phyloP scores from a whole-genome alignment of 2,329 filamentous ascomycete species.

The Periconia digitata region DNA sequence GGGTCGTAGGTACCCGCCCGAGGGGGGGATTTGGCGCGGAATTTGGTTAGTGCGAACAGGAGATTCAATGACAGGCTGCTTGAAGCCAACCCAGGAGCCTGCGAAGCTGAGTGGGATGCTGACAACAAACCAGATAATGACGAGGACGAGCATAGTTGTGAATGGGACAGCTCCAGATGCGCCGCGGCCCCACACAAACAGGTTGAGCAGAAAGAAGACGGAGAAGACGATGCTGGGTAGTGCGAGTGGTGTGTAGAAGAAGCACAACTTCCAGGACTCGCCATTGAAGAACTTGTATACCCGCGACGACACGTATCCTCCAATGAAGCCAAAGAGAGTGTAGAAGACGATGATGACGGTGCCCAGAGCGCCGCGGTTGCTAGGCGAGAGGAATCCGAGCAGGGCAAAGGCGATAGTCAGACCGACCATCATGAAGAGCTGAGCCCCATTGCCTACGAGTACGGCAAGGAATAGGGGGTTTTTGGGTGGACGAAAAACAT shows the following conservation, averaged over 20 bases:
- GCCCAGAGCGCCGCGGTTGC: conserved; percentile 89
- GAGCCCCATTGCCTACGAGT: conserved; percentile 87
- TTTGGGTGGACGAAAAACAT: conserved; percentile 88
- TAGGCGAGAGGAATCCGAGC: conserved; percentile 91
- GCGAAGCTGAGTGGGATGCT: conserved; percentile 87
- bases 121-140: conserved; percentile 96
- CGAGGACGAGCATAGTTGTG: conserved; percentile 91
- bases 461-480: conserved; percentile 83
- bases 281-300: conserved; percentile 95
- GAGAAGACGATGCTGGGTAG: conserved; percentile 85
- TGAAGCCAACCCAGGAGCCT: conserved; percentile 93
- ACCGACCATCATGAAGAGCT: conserved; percentile 97
- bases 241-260: conserved; percentile 80
- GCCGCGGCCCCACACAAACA: conserved; percentile 92
- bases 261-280: conserved; percentile 93
- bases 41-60: conserved; percentile 98
- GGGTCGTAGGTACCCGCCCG: conserved; percentile 78
- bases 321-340: conserved; percentile 87
- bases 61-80: conserved; percentile 65
- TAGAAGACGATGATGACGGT: conserved; percentile 94
- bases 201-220: conserved; percentile 88
- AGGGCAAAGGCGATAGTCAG: conserved; percentile 91
- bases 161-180: conserved; percentile 95
- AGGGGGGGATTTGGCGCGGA: conserved; percentile 89
- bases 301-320: conserved; percentile 84